phyloP scores from a whole-genome alignment of 2,329 filamentous ascomycete genomes.

The Colletotrichum spinosum region DNA sequence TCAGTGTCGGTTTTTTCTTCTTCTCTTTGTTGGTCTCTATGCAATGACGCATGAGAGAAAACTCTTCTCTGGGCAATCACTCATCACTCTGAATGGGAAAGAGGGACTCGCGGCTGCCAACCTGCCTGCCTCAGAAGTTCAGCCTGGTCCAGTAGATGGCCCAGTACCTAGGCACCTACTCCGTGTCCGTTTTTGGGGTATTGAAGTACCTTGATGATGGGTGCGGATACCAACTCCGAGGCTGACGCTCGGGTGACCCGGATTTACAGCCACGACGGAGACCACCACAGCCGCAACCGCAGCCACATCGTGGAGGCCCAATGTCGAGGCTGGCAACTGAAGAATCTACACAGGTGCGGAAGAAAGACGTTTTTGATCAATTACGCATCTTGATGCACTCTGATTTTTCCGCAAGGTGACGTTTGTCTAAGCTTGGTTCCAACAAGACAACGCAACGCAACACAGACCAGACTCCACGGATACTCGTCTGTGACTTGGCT shows the following conservation, averaged over 20 bases:
- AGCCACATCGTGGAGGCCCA: conserved; percentile 11
- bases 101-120: too few species aligned
- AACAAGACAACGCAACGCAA: conserved; percentile 1
- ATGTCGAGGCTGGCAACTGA: neutral
- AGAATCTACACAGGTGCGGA: neutral
- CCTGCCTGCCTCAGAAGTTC: too few species aligned
- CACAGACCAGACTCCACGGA: conserved; percentile 20
- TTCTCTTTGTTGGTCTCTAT: too few species aligned
- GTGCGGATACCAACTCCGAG: too few species aligned
- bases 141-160: too few species aligned
- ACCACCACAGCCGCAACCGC: conserved; percentile 11
- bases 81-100: too few species aligned
- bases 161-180: too few species aligned
- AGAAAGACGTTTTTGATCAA: neutral
- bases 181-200: too few species aligned
- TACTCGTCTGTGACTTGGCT: conserved; percentile 24
- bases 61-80: too few species aligned
- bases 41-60: too few species aligned
- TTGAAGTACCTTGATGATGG: too few species aligned
- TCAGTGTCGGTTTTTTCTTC: too few species aligned
- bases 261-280: conserved; percentile 3
- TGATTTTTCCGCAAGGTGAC: conserved; percentile 18
- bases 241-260: conserved; percentile 11
- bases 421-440: conserved; percentile 11
- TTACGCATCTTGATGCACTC: neutral